Evolutionary conservation across 2,329 filamentous ascomycete species (phyloP).

Genomic region (Trichoderma sp.): DNA sequence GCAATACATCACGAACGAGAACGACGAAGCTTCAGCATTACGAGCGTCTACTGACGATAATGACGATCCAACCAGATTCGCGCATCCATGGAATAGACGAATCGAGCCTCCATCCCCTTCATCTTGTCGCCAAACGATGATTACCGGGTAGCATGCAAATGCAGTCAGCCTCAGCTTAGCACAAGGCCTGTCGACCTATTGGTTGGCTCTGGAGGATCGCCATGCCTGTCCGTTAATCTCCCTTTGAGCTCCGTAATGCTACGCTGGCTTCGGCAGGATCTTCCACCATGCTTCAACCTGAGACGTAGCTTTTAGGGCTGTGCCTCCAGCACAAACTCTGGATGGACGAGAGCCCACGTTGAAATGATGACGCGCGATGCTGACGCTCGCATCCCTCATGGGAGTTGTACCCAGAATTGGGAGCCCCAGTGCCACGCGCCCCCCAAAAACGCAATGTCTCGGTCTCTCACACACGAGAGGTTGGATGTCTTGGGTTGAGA

Average conservation of each 20-base stretch:
- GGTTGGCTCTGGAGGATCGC: constrained; percentile 10
- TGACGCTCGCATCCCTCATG: neutral
- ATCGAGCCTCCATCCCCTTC: neutral
- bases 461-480: neutral
- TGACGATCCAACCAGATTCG: neutral
- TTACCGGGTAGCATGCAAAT: neutral
- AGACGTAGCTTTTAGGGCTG: constrained; percentile 11
- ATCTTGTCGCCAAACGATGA: neutral
- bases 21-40: neutral
- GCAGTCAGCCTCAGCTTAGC: neutral
- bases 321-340: neutral
- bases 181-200: neutral
- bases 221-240: constrained; percentile 1
- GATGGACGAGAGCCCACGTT: neutral
- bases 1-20: neutral
- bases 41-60: neutral
- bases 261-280: constrained; percentile 2
- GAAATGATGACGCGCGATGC: constrained; percentile 14
- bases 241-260: neutral
- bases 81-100: neutral
- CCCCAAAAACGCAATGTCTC: neutral
- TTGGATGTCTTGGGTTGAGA: neutral
- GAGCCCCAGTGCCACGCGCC: neutral
- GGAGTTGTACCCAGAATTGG: neutral
- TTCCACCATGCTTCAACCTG: neutral